Evolutionary conservation across 2,329 filamentous ascomycete species (phyloP).

Genomic region (Trichoderma lentiforme): DNA sequence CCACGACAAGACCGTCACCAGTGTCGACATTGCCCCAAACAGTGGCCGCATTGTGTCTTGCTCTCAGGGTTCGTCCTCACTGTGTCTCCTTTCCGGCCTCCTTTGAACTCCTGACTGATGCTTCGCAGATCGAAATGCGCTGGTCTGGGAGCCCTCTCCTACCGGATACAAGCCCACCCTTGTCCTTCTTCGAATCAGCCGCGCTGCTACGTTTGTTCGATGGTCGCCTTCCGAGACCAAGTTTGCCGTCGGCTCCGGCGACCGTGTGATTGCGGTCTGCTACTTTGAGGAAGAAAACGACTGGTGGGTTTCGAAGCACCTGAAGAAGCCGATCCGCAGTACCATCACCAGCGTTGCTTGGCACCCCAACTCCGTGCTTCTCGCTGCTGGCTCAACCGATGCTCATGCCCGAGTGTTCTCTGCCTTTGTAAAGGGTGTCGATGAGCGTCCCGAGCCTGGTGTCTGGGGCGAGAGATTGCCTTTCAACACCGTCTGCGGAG

Average conservation of each 20-base stretch:
- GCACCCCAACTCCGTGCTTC: constrained; percentile 95
- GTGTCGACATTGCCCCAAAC: constrained; percentile 89
- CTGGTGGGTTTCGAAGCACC: constrained; percentile 99
- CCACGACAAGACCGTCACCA: constrained; percentile 94
- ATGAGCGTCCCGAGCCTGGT: constrained; percentile 77
- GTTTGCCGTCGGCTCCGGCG: constrained; percentile 94
- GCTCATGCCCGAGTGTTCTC: constrained; percentile 94
- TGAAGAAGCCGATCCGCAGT: constrained; percentile 98
- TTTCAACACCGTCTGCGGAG: constrained; percentile 97
- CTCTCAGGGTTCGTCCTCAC: constrained; percentile 69
- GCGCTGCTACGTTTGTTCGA: constrained; percentile 92
- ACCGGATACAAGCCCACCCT: constrained; percentile 94
- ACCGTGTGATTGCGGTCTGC: constrained; percentile 91
- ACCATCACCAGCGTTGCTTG: constrained; percentile 93
- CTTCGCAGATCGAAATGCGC: constrained; percentile 82
- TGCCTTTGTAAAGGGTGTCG: constrained; percentile 92
- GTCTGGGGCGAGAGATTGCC: constrained; percentile 94
- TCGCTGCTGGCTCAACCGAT: constrained; percentile 95
- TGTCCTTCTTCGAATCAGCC: constrained; percentile 93
- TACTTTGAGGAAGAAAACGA: constrained; percentile 99
- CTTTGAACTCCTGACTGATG: not conserved
- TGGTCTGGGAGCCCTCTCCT: constrained; percentile 95
- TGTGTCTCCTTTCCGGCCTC: constrained; percentile 2
- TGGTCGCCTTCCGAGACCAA: constrained; percentile 97
- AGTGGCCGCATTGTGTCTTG: constrained; percentile 95